Evolutionary conservation across 163 green algal species (phyloP).

Genomic region (Chlamydomonas reinhardtii): DNA sequence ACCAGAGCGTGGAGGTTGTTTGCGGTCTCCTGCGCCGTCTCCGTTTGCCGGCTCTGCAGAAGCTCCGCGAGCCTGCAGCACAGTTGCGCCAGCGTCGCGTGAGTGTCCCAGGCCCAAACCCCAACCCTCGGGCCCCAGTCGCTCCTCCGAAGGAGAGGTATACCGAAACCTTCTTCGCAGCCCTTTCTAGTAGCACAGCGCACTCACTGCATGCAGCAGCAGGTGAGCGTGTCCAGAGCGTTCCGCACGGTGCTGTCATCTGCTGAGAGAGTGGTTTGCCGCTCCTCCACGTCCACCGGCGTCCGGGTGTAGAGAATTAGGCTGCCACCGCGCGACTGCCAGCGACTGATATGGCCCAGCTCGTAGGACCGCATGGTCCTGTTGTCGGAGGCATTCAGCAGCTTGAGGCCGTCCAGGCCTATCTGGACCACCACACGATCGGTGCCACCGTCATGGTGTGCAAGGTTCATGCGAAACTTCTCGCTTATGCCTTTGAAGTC

Average conservation of each 20-base stretch:
- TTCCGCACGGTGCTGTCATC: slow-evolving; percentile 79
- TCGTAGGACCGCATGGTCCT: slow-evolving; percentile 81
- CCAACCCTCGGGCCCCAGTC: too few species aligned
- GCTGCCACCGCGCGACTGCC: slow-evolving; percentile 74
- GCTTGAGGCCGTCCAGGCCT: slow-evolving; percentile 86
- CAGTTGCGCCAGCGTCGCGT: not conserved
- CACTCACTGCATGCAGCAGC: slow-evolving; percentile 92
- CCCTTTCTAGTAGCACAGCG: too few species aligned
- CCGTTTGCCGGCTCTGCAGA: slow-evolving; percentile 76
- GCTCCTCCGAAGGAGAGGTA: too few species aligned
- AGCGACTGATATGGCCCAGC: slow-evolving; percentile 70
- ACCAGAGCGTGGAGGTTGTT: slow-evolving; percentile 78
- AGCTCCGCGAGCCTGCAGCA: slow-evolving; percentile 84
- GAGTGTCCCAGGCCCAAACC: too few species aligned
- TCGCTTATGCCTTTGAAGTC: slow-evolving; percentile 66
- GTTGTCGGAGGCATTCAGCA: slow-evolving; percentile 67
- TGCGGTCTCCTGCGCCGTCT: slow-evolving; percentile 66
- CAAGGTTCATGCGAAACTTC: slow-evolving; percentile 72
- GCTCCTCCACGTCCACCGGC: slow-evolving; percentile 89
- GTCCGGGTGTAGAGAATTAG: slow-evolving; percentile 88
- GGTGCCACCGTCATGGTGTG: slow-evolving; percentile 61
- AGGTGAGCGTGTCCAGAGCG: slow-evolving; percentile 91
- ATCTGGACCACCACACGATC: slow-evolving; percentile 77
- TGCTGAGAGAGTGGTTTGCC: slow-evolving; percentile 74
- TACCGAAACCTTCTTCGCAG: too few species aligned